Percentiles rank a stretch among this genome's conserved stretches.
phyloP scores from a whole-genome alignment of 139 green algal species.

The Chloropicon primus region DNA sequence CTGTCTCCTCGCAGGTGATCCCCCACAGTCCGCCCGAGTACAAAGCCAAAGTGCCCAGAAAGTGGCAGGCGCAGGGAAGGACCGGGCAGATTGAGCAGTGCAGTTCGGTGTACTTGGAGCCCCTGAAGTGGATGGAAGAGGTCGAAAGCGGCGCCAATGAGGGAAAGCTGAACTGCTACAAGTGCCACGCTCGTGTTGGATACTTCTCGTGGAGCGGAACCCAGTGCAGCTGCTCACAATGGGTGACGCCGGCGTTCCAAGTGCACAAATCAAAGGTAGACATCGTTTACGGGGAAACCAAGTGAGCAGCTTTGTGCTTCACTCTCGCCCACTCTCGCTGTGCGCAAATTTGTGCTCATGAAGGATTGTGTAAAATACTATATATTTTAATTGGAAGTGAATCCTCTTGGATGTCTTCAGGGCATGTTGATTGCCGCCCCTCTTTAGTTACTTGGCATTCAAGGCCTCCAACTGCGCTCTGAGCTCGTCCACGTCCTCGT shows the following conservation, averaged over 20 bases:
- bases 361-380: too few species aligned
- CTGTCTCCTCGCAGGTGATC: neutral
- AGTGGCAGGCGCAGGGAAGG: neutral
- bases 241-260: neutral
- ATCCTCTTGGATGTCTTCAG: too few species aligned
- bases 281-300: too few species aligned
- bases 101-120: neutral
- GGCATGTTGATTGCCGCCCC: too few species aligned
- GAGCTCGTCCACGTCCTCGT: conserved; percentile 43
- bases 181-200: neutral
- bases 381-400: neutral
- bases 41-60: neutral
- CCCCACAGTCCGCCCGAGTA: neutral
- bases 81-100: neutral
- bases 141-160: neutral
- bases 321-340: too few species aligned
- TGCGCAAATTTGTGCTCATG: too few species aligned
- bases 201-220: neutral
- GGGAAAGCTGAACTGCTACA: neutral
- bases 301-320: too few species aligned
- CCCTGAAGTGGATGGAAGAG: neutral
- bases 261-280: neutral
- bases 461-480: conserved; percentile 51
- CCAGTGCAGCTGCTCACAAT: neutral
- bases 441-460: neutral